Evolutionary conservation across 768 basidiomycete species (phyloP), one percentile per base, ranked within the genome.

Genomic region (Tephrocybe sp.): DNA sequence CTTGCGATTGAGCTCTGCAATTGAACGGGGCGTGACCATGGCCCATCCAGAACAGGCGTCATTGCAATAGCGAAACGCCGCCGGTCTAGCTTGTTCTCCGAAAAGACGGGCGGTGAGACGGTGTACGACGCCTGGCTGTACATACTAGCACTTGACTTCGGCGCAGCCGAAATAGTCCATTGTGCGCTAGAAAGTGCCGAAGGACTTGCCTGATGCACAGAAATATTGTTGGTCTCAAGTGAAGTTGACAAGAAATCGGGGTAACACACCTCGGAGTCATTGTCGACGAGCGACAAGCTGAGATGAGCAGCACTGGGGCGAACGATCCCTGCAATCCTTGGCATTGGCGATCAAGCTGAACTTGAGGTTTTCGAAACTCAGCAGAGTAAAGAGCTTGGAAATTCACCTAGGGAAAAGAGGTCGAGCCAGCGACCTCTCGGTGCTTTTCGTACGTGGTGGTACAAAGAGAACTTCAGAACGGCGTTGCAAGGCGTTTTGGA

Each of bases 51-150:
- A 16, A 49, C 39, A 12, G 62, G 59, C 19, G 59, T 64, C 10
- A 52, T 42, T 16, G 55, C 56, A 11, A 64, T 42, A 12, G 37
- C 61, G 34, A 61, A 62, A 2, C 61, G 56, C 19, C 61, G 57
- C 13, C 56, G 43, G 24, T 64, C 53, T 36, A 60, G 40, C 21
- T 39, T 50, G 6, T 21, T 45, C 36, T 57, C 56, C 24, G 33
- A 47, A 40, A 57, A 57, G 13, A 45, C 23, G 24, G 45, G 47
- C n/a, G 56, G 57, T 5, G 57, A 55, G 9, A 39, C 16, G 11
- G 12, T 23, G 29, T 54, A 62, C 4, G 59, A 64, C 2, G 47
- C 55, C 24, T 64, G 59, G 33, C 62, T 64, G 42, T 61, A 62
- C 25, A 47, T 25, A 36, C 62, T 64, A 6, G 54, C 56, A 22